Evolutionary conservation across 176 grass and related monocot species (phyloP).

Genomic region (Avena eriantha): DNA sequence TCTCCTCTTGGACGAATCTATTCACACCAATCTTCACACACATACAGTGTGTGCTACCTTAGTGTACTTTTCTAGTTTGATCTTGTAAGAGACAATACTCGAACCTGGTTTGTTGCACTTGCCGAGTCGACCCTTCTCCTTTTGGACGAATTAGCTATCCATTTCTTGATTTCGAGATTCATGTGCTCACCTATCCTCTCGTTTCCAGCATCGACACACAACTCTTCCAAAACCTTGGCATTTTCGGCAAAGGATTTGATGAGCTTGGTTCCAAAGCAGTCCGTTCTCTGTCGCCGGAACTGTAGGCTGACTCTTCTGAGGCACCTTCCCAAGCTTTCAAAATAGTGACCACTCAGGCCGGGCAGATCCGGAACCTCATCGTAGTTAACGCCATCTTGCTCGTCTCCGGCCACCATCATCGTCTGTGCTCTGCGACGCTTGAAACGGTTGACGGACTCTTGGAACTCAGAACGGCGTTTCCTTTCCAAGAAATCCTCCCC

Average conservation of each 20-base stretch:
- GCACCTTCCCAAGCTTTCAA: not conserved
- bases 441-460: not conserved
- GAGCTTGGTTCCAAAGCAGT: constrained; percentile 11
- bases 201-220: not conserved
- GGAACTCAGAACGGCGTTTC: not conserved
- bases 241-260: constrained; percentile 14
- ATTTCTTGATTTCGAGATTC: not conserved
- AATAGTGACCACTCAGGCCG: not conserved
- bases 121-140: not conserved
- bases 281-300: not conserved
- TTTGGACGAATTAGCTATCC: not conserved
- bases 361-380: not conserved
- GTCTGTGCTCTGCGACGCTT: not conserved
- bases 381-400: not conserved
- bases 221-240: not conserved
- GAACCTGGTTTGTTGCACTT: not conserved
- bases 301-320: not conserved
- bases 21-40: too few species aligned
- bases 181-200: not conserved
- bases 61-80: too few species aligned
- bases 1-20: too few species aligned
- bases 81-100: not conserved
- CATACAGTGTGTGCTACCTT: too few species aligned
- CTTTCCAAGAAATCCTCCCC: not conserved
- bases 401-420: not conserved